A percentile compares a stretch with the other conserved stretches of the same genome.
phyloP scores from a whole-genome alignment of 192 early-diverging fungal genomes.

The Oehlia diaphana region DNA sequence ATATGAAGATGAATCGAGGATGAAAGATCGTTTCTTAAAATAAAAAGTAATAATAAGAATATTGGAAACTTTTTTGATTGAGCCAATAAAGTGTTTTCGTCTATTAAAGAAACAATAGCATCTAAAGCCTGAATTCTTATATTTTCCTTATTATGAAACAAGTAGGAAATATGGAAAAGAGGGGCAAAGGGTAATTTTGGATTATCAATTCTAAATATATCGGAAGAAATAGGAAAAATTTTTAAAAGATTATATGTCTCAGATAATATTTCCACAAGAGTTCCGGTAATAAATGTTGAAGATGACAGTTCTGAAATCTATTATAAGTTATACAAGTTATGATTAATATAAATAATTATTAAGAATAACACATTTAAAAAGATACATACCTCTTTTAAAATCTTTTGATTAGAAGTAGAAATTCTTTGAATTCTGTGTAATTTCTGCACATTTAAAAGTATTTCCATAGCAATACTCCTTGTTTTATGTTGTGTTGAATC shows the following conservation, averaged over 20 bases:
- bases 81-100: slow-evolving; percentile 25
- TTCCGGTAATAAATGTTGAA: slow-evolving; percentile 6
- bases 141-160: slow-evolving; percentile 40
- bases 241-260: slow-evolving; percentile 10
- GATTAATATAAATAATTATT: not conserved
- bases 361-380: not conserved
- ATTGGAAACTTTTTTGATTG: slow-evolving; percentile 42
- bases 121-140: slow-evolving; percentile 31
- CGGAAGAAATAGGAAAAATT: slow-evolving; percentile 22
- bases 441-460: slow-evolving; percentile 33
- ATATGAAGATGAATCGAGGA: slow-evolving; percentile 40
- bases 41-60: slow-evolving; percentile 48
- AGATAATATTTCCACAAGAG: slow-evolving; percentile 4
- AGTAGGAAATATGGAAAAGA: slow-evolving; percentile 35
- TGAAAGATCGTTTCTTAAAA: slow-evolving; percentile 41
- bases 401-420: slow-evolving; percentile 21
- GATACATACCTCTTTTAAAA: not conserved
- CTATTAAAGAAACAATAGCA: not conserved
- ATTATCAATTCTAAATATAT: not conserved
- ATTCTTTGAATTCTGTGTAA: slow-evolving; percentile 23
- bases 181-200: slow-evolving; percentile 33
- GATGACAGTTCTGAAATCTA: not conserved
- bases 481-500: slow-evolving; percentile 34
- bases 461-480: slow-evolving; percentile 38
- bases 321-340: not conserved